These are phyloP conservation scores for Taphrina flavorubra DNA, from an alignment of 1,139 yeast species.

Conservation along the genomic window DNA sequence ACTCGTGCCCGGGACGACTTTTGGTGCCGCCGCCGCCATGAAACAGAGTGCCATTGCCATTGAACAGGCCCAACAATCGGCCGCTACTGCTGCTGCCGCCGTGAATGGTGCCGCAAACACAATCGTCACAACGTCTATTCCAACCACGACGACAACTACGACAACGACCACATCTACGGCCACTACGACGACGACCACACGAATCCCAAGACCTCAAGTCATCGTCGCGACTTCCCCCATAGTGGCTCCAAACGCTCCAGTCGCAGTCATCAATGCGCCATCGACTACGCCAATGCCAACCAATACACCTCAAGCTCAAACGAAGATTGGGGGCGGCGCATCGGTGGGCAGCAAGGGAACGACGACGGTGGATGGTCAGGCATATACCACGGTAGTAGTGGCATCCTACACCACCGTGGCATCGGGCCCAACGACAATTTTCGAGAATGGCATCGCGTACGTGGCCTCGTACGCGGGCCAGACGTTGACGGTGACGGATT, in stretches of 20 bases:
- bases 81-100: neutral
- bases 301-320: neutral
- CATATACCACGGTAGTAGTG: conserved; percentile 23
- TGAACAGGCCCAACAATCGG: conserved; percentile 1
- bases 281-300: neutral
- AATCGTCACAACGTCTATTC: neutral
- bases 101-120: neutral
- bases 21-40: conserved; percentile 29
- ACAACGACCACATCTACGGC: neutral
- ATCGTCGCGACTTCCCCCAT: neutral
- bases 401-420: conserved; percentile 27
- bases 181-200: conserved; percentile 1
- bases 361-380: conserved; percentile 19
- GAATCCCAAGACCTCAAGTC: neutral
- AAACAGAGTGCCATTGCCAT: conserved; percentile 16
- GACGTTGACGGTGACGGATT: conserved; percentile 24
- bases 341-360: conserved; percentile 22
- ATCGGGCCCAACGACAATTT: conserved; percentile 9
- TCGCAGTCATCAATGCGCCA: neutral
- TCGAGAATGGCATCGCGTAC: conserved; percentile 30
- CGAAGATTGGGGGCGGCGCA: neutral
- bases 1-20: conserved; percentile 13
- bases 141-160: neutral
- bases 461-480: conserved; percentile 29
- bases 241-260: neutral